Evolutionary conservation across 2,329 filamentous ascomycete species (phyloP).

Genomic region (Septoria linicola): DNA sequence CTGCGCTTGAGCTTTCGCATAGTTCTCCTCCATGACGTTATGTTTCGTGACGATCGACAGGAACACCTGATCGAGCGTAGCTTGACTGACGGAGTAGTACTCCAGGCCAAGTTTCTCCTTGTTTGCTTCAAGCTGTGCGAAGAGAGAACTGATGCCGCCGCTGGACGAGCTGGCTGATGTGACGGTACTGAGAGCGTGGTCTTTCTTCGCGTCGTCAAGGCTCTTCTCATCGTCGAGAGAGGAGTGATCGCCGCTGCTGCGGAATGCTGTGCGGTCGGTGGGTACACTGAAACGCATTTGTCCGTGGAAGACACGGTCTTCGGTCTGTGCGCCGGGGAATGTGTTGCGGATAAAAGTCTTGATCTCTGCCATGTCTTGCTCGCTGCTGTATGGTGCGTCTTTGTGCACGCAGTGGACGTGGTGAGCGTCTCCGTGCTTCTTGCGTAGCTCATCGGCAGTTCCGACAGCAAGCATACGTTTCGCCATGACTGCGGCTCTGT

Average conservation of each 20-base stretch:
- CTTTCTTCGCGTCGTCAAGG: constrained; percentile 20
- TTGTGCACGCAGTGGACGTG: constrained; percentile 78
- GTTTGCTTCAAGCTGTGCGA: constrained; percentile 70
- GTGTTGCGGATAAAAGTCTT: constrained; percentile 62
- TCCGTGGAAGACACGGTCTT: constrained; percentile 75
- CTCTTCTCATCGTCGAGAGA: constrained; percentile 17
- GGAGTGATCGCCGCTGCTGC: constrained; percentile 21
- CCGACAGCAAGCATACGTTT: constrained; percentile 82
- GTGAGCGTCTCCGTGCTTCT: constrained; percentile 73
- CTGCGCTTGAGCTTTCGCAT: constrained; percentile 26
- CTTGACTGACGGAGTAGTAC: constrained; percentile 83
- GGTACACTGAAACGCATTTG: constrained; percentile 83
- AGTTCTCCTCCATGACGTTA: constrained; percentile 70
- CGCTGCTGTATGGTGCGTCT: constrained; percentile 69
- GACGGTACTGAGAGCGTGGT: background rate
- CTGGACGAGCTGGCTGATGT: constrained; percentile 11
- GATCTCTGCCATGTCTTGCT: constrained; percentile 66
- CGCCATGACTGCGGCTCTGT: constrained; percentile 81
- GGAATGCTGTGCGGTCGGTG: constrained; percentile 34
- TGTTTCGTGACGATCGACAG: constrained; percentile 78
- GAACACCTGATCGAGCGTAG: constrained; percentile 89
- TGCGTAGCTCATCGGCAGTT: constrained; percentile 68
- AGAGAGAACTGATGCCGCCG: constrained; percentile 66
- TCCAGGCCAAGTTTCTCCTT: constrained; percentile 69
- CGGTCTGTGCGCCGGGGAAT: constrained; percentile 67